Base-by-base conservation (phyloP, 1,139 yeast genomes). In the Blastobotrys proliferans region DNA sequence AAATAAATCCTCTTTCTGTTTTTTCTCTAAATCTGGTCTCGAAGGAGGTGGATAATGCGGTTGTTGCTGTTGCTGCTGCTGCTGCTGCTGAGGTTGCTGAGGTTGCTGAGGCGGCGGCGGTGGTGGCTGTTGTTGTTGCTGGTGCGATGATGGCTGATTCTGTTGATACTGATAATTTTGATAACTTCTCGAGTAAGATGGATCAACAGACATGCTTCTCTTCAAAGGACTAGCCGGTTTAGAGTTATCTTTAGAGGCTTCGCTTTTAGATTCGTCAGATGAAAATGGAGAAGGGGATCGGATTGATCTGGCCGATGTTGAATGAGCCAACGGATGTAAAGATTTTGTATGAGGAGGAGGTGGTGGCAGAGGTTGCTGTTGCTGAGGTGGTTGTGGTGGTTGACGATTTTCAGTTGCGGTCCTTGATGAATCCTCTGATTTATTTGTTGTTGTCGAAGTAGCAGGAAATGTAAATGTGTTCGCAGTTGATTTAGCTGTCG, bases 151-250 rank as follows among this genome's bases (percentile, higher is more conserved):
- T 16, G 22, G 27, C 4, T 29, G 28, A 16, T 31, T 31, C 11
- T n/a, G 28, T 11, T 21, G 27, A 8, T 18, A 22, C 16, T 26
- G 34, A 10, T 21, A 14, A 4, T n/a, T 9, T 17, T 37, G 41
- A 13, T 16, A 13, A 10, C 8, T 11, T 4, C 38, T 26, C 18
- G 43, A 33, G 28, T n/a, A 33, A 6, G 43, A 6, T 2, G 43
- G 43, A 33, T 40, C 38, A 18, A 34, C 43, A 5, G 43, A 40
- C 43, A 40, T 40, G 18, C 43, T 40, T 11, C 43, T 33, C 16
- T 21, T 27, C 27, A 34, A 26, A 3, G 42, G 27, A 14, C 40
- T 37, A 20, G 21, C 28, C 27, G n/a, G n/a, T 8, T 24, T 24
- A 11, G 8, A 9, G 17, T 19, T 29, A 19, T 4, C 16, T 13